phyloP scores from a whole-genome alignment of 2,329 filamentous ascomycete species.

The Fusarium illudens region DNA sequence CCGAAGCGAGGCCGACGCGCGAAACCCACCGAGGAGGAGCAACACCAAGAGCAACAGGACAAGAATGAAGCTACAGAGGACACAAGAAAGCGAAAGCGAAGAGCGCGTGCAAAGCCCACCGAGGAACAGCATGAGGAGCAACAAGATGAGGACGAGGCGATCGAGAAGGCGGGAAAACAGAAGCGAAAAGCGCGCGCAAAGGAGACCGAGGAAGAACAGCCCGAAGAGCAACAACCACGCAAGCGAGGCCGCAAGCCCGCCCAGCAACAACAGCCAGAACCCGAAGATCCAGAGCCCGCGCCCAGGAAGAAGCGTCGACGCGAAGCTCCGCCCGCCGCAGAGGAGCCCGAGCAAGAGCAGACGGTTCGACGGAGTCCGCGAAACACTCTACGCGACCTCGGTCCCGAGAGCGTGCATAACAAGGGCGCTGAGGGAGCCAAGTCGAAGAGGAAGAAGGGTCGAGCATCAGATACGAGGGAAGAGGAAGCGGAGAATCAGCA shows the following conservation, averaged over 20 bases:
- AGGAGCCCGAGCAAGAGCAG: slow-evolving; percentile 9
- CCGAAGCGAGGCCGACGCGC: background rate
- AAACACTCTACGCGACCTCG: slow-evolving; percentile 29
- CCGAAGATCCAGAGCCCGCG: slow-evolving; percentile 14
- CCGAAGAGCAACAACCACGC: slow-evolving; percentile 6
- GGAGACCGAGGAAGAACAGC: background rate
- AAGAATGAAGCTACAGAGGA: background rate
- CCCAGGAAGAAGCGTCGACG: slow-evolving; percentile 28
- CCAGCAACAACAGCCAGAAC: slow-evolving; percentile 18
- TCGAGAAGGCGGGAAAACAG: background rate
- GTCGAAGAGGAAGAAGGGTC: slow-evolving; percentile 18
- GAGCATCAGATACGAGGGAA: slow-evolving; percentile 1
- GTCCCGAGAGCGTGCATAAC: slow-evolving; percentile 20
- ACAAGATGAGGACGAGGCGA: background rate
- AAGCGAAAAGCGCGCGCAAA: background rate
- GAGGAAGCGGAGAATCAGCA: slow-evolving; percentile 16
- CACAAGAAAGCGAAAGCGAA: background rate
- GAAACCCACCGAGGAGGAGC: slow-evolving; percentile 1
- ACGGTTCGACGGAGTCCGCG: slow-evolving; percentile 24
- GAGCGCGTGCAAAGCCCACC: background rate
- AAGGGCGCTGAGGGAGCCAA: slow-evolving; percentile 22
- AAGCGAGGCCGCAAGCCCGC: slow-evolving; percentile 21
- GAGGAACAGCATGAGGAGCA: background rate
- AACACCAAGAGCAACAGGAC: slow-evolving; percentile 10
- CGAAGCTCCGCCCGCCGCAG: background rate